Evolutionary conservation across 495 filamentous ascomycete species (phyloP).

Genomic region (Letharia columbiana): DNA sequence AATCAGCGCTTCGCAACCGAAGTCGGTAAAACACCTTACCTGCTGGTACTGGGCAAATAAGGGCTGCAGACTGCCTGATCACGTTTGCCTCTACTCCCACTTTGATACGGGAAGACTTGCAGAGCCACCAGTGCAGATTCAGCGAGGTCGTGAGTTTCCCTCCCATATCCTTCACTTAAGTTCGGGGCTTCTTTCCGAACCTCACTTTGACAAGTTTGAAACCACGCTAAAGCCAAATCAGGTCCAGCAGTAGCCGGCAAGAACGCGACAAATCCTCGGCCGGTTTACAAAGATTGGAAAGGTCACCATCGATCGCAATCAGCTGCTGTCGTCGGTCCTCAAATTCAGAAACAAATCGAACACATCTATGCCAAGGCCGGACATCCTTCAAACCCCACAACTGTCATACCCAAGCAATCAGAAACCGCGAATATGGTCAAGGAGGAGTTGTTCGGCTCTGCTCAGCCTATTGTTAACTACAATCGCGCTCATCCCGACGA

Average conservation of each 20-base stretch:
- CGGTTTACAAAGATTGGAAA: constrained; percentile 18
- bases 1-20: background rate
- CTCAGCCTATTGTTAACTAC: background rate
- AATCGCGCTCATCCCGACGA: background rate
- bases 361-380: background rate
- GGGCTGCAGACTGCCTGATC: constrained; percentile 18
- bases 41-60: constrained; percentile 23
- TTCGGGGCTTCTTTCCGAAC: background rate
- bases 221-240: background rate
- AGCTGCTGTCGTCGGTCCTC: background rate
- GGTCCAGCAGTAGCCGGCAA: constrained; percentile 23
- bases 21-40: constrained; percentile 22
- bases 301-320: background rate
- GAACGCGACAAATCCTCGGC: constrained; percentile 17
- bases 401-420: background rate
- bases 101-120: constrained; percentile 19
- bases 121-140: constrained; percentile 16
- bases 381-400: background rate
- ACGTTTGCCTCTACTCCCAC: constrained; percentile 25
- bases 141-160: constrained; percentile 20
- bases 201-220: background rate
- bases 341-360: constrained; percentile 1
- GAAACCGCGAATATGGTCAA: background rate
- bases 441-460: background rate
- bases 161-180: background rate